A percentile compares a stretch with the other conserved stretches of the same genome.
phyloP scores from a whole-genome alignment of 1,139 yeast species.

The Yamadazyma dendronema region DNA sequence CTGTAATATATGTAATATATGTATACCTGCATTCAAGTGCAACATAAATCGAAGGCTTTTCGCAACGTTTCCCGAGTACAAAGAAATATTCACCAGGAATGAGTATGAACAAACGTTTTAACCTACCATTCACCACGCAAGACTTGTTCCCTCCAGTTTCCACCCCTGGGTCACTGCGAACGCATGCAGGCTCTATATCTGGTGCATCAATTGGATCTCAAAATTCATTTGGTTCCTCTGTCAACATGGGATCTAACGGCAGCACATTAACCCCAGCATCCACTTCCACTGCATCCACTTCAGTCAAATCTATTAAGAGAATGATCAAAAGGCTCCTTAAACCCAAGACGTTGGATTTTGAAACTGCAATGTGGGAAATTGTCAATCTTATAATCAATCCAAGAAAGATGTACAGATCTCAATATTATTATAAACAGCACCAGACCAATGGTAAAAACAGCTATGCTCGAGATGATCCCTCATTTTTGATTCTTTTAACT shows the following conservation, averaged over 20 bases:
- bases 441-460: slow-evolving; percentile 24
- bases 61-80: no score
- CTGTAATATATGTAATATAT: not conserved
- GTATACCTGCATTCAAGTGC: no score
- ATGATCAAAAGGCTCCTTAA: slow-evolving; percentile 51
- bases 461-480: slow-evolving; percentile 91
- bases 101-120: slow-evolving; percentile 28
- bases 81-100: not conserved
- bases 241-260: slow-evolving; percentile 2
- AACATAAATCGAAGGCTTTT: no score
- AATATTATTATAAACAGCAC: slow-evolving; percentile 64
- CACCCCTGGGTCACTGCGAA: slow-evolving; percentile 15
- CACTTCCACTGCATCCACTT: slow-evolving; percentile 1
- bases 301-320: slow-evolving; percentile 18
- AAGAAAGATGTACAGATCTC: slow-evolving; percentile 74
- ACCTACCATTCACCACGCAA: slow-evolving; percentile 38
- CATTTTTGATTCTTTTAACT: slow-evolving; percentile 72
- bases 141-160: slow-evolving; percentile 34
- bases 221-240: slow-evolving; percentile 9
- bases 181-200: slow-evolving; percentile 19
- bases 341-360: slow-evolving; percentile 85
- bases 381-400: slow-evolving; percentile 72
- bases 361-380: slow-evolving; percentile 91
- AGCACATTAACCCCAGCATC: not conserved
- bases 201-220: slow-evolving; percentile 24